Evolutionary conservation across 345 rosid genomes (phyloP).

Genomic region (rapeseed (Brassica napus)): Da-Ae NC_063435.1:12206501-12207000

Average conservation of each 20-base stretch:
- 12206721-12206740: not conserved
- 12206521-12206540: constrained; percentile 83
- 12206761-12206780: not conserved
- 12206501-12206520: constrained; percentile 62
- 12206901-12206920: not conserved
- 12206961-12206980: not conserved
- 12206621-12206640: constrained; percentile 76
- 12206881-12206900: not conserved
- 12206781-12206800: not conserved
- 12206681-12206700: not conserved
- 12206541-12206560: constrained; percentile 89
- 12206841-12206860: not conserved
- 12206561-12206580: constrained; percentile 68
- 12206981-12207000: not conserved
- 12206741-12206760: not conserved
- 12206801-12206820: not conserved
- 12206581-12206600: constrained; percentile 74
- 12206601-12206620: constrained; percentile 90
- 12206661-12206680: constrained; percentile 55
- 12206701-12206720: not conserved
- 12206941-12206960: not conserved
- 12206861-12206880: not conserved
- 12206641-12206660: constrained; percentile 60
- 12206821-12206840: not conserved
- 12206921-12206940: not conserved